A percentile compares a stretch with the other conserved stretches of the same genome.
Evolutionary conservation across 2,329 filamentous ascomycete genomes (phyloP).

Genomic region (Falciphora oryzae): DNA sequence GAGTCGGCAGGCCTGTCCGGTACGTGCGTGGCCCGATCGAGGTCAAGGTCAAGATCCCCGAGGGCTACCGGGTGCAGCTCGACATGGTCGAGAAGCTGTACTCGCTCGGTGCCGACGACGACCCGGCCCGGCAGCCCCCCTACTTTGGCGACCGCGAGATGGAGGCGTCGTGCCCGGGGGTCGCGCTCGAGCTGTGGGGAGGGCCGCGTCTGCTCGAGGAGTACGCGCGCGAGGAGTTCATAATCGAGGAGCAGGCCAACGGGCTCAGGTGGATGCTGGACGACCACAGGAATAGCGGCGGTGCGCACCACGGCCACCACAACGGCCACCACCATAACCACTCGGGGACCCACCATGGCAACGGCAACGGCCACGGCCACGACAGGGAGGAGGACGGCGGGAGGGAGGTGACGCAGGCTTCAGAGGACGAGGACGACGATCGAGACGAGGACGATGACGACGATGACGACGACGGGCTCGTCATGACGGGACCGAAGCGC

Average conservation of each 20-base stretch:
- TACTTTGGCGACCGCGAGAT: conserved; percentile 56
- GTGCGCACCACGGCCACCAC: conserved; percentile 20
- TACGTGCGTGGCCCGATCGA: conserved; percentile 78
- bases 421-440: conserved; percentile 30
- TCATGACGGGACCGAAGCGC: conserved; percentile 51
- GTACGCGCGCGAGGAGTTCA: conserved; percentile 91
- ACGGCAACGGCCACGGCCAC: conserved; percentile 7
- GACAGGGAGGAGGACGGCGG: conserved; percentile 9
- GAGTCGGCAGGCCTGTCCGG: conserved; percentile 68
- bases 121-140: conserved; percentile 52
- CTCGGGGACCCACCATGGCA: no score
- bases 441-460: conserved; percentile 38
- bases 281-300: conserved; percentile 38
- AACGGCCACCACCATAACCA: conserved; percentile 12
- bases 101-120: conserved; percentile 37
- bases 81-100: conserved; percentile 61
- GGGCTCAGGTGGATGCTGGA: conserved; percentile 86
- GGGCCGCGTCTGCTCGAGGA: conserved; percentile 87
- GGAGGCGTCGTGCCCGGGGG: conserved; percentile 61
- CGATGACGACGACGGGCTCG: conserved; percentile 50
- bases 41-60: conserved; percentile 77
- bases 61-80: conserved; percentile 84
- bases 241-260: conserved; percentile 90
- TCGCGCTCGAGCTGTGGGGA: conserved; percentile 82
- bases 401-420: conserved; percentile 6